A percentile compares a stretch with the other conserved stretches of the same genome.
Conservation (phyloP, 169 alveolate species). For the Plasmodium sp. region DNA sequence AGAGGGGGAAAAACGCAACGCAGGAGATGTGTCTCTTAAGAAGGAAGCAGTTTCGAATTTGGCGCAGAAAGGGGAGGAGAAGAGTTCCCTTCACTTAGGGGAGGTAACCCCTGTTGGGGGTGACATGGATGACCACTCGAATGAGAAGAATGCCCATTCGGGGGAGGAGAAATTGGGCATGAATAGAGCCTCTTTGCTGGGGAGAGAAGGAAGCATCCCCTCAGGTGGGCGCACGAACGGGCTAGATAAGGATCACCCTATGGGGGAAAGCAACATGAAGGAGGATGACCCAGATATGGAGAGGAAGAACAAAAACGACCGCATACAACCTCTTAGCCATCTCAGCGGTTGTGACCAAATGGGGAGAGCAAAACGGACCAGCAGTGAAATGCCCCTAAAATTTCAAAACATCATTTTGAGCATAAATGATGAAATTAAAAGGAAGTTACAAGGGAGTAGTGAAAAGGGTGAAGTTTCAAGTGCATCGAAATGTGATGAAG, state of each 20-base stretch:
- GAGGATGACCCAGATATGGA: not conserved
- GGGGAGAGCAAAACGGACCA: not conserved
- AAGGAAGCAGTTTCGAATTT: not conserved
- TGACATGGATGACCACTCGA: not conserved
- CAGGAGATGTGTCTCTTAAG: not conserved
- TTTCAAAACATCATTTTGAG: not conserved
- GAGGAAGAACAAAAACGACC: not conserved
- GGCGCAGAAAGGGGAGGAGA: not conserved
- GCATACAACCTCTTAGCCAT: not conserved
- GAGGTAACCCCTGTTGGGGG: not conserved
- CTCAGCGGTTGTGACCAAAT: not conserved
- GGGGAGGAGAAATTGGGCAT: not conserved
- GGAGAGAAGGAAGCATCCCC: not conserved
- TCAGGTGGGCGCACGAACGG: not conserved
- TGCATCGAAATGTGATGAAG: not conserved
- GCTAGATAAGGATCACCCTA: not conserved
- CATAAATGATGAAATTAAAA: conserved; percentile 1
- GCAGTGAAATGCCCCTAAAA: not conserved
- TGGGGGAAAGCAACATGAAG: not conserved
- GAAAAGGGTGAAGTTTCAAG: not conserved
- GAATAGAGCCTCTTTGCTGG: not conserved
- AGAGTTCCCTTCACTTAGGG: not conserved
- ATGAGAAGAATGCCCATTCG: too few species aligned
- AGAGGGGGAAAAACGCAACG: not conserved
- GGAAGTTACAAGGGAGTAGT: not conserved